These are phyloP conservation scores for Raddia distichophylla DNA, from an alignment of 176 grass and related monocot species.

Conservation along the genomic window DNA sequence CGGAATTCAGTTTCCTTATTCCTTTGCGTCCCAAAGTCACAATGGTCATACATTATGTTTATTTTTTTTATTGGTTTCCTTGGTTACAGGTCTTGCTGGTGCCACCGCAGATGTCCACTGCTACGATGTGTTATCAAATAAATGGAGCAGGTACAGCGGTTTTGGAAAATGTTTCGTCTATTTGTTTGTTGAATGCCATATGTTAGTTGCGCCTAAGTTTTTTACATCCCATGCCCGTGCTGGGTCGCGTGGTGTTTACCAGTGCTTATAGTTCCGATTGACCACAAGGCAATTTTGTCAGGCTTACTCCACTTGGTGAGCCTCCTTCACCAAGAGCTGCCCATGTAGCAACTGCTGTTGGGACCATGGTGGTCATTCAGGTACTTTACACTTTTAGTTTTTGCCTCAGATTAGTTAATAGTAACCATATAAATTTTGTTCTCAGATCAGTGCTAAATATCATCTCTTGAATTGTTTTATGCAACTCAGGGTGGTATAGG, in stretches of 20 bases:
- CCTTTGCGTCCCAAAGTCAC: background rate
- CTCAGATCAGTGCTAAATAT: background rate
- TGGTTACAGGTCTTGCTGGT: conserved; percentile 83
- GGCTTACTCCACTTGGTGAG: conserved; percentile 92
- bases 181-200: conserved; percentile 18
- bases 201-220: background rate
- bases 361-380: conserved; percentile 99
- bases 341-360: conserved; percentile 95
- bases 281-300: conserved; percentile 41
- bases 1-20: background rate
- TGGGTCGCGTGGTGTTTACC: conserved; percentile 9
- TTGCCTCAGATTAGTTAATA: background rate
- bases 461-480: conserved; percentile 31
- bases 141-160: conserved; percentile 80
- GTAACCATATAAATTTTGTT: background rate
- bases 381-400: conserved; percentile 36
- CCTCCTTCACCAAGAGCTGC: conserved; percentile 98
- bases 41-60: background rate
- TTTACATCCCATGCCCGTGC: background rate
- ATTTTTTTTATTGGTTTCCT: conserved; percentile 36
- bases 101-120: conserved; percentile 92
- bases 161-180: background rate
- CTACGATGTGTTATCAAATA: conserved; percentile 89
- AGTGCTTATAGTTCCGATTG: conserved; percentile 16
- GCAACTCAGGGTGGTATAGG: conserved; percentile 89